These are phyloP conservation scores for Eustoma russellianum DNA, from an alignment of 257 asterid species.

Conservation along the genomic window DNA sequence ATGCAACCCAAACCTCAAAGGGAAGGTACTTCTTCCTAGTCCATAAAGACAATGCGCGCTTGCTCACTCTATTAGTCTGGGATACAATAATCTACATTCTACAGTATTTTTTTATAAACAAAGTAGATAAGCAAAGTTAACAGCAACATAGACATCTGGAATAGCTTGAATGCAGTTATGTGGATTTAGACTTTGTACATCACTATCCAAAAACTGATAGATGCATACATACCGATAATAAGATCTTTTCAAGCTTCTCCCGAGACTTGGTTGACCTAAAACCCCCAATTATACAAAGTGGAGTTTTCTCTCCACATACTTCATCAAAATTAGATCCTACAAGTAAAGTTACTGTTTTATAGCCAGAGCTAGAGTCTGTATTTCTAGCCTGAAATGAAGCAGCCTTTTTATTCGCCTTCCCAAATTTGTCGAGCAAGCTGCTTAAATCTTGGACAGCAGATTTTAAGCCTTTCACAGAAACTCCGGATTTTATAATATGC, in stretches of 20 bases:
- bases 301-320: constrained; percentile 56
- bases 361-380: constrained; percentile 32
- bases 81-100: too few relatives aligned
- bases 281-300: constrained; percentile 81
- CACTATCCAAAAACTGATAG: not conserved
- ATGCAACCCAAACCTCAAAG: too few relatives aligned
- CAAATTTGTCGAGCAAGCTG: constrained; percentile 59
- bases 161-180: too few relatives aligned
- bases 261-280: constrained; percentile 54
- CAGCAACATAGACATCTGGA: too few relatives aligned
- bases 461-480: constrained; percentile 65
- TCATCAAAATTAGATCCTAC: constrained; percentile 52
- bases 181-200: too few relatives aligned
- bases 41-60: too few relatives aligned
- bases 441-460: constrained; percentile 72
- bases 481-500: constrained; percentile 51
- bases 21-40: too few relatives aligned
- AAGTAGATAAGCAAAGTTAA: too few relatives aligned
- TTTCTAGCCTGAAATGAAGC: constrained; percentile 29
- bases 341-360: constrained; percentile 39
- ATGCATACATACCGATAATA: constrained; percentile 48
- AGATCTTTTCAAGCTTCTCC: constrained; percentile 51
- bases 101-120: too few relatives aligned
- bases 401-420: constrained; percentile 61
- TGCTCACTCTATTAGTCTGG: too few relatives aligned